These are phyloP conservation scores for Penicillium taxi DNA, from an alignment of 495 filamentous ascomycete species.

Conservation along the genomic window DNA sequence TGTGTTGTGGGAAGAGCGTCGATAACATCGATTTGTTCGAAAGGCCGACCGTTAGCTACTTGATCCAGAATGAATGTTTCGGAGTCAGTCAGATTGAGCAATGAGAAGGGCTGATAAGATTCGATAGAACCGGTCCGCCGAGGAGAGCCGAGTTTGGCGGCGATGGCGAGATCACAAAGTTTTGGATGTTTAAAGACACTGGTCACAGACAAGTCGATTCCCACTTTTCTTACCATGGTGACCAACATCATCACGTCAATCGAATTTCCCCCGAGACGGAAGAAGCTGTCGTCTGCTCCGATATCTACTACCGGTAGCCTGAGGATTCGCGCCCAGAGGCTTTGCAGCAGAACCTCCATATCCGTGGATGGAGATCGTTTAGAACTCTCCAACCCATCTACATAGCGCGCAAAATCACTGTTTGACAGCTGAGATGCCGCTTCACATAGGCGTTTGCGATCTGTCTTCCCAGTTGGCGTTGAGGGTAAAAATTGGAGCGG, in stretches of 20 bases:
- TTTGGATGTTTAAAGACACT: constrained; percentile 1
- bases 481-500: not conserved
- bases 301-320: not conserved
- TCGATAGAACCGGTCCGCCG: no score
- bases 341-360: not conserved
- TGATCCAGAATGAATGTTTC: no score
- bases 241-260: constrained; percentile 3
- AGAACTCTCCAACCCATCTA: not conserved
- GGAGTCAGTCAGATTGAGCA: no score
- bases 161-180: not conserved
- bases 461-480: not conserved
- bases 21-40: no score
- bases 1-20: no score
- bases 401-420: not conserved
- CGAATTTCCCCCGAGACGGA: constrained; percentile 3
- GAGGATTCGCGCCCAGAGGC: constrained; percentile 1
- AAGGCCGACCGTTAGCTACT: no score
- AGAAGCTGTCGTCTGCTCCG: constrained; percentile 3
- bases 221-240: not conserved
- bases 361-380: not conserved
- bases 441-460: not conserved
- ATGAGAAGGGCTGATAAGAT: no score
- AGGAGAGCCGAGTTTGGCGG: no score
- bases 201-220: not conserved
- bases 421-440: not conserved